Base-by-base conservation (phyloP, 352 stramenopile species). In the Phytophthora citrophthora region DNA sequence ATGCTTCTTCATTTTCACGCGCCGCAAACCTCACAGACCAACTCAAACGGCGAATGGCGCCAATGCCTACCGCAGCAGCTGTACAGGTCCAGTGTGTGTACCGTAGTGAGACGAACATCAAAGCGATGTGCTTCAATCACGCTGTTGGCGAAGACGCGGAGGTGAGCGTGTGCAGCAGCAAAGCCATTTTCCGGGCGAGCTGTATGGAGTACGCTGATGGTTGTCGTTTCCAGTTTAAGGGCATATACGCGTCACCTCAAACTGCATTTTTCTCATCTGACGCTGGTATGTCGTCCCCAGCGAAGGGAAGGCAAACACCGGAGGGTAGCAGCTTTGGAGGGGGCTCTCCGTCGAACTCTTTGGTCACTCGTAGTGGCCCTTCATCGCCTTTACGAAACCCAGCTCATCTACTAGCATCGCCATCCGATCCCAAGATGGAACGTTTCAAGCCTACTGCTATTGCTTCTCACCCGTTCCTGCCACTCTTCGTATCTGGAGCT, bases 51-150 rank as follows among this genome's bases (percentile, higher is more conserved):
- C 70, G 83, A 24, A 85, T 82, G 61, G 49, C 72, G 4, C 67
- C 70, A 10, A 72, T 67, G 27, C 58, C 72, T 0, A 65, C 74
- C 2, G 47, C 71, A 46, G 56, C 62, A 45, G 40, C 56, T 41
- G 64, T 91, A 32, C 66, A 83, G 29, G 61, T 86, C 1, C 74
- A 88, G 7, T 89, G 81, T 27, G 88, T 93, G 36, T 95, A 96
- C 60, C 70, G 82, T 20, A 91, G 82, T 44, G 84, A 96, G 27
- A 90, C 86, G 4, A 87, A 83, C 23, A 92, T 96, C 52, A 93
- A 93, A 74, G 83, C 76, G 24, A 87, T 96, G 56, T 93, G 85
- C 49, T 89, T 94, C 43, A 96, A 96, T 58, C 74, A 54, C 27
- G 74, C 84, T 12, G 79, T 68, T 1, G 80, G 88, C 3, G 68